A percentile compares a stretch with the other conserved stretches of the same genome.
phyloP scores from a whole-genome alignment of 2,329 filamentous ascomycete species.

The Zelopaecilomyces penicillatus region DNA sequence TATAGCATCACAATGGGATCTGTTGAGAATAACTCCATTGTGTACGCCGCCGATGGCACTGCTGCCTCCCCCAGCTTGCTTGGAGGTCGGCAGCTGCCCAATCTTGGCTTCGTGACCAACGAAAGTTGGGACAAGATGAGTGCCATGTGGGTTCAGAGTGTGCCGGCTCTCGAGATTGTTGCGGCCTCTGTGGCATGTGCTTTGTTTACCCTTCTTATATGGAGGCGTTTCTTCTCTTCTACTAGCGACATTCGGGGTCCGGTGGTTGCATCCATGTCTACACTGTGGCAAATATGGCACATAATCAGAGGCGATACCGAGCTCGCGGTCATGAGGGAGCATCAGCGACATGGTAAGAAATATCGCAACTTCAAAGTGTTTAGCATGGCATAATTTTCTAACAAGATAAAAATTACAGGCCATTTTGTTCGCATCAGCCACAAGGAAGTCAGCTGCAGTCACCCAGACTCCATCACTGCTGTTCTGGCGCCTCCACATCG shows the following conservation, averaged over 20 bases:
- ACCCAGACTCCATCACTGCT: not conserved
- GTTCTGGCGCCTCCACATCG: not conserved
- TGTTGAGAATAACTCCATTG: no score
- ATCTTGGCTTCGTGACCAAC: no score
- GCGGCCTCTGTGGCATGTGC: no score
- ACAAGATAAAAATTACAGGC: not conserved
- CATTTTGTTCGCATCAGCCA: not conserved
- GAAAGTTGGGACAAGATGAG: no score
- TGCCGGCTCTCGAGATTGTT: no score
- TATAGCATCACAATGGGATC: no score
- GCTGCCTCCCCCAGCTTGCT: no score
- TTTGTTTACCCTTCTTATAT: no score
- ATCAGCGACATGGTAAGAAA: not conserved
- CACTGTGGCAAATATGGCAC: slow-evolving; percentile 1
- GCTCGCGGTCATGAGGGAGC: not conserved
- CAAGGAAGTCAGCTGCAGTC: slow-evolving; percentile 1
- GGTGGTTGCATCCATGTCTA: not conserved
- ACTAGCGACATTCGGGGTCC: not conserved
- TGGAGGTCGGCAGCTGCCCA: no score
- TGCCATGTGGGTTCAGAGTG: no score
- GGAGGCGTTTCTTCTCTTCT: not conserved
- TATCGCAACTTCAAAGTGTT: not conserved
- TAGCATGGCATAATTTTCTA: no score
- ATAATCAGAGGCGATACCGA: slow-evolving; percentile 1
- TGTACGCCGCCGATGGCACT: no score